Base-by-base conservation (phyloP, 2,329 filamentous ascomycete species). In the Berkeleyomyces rouxiae region DNA sequence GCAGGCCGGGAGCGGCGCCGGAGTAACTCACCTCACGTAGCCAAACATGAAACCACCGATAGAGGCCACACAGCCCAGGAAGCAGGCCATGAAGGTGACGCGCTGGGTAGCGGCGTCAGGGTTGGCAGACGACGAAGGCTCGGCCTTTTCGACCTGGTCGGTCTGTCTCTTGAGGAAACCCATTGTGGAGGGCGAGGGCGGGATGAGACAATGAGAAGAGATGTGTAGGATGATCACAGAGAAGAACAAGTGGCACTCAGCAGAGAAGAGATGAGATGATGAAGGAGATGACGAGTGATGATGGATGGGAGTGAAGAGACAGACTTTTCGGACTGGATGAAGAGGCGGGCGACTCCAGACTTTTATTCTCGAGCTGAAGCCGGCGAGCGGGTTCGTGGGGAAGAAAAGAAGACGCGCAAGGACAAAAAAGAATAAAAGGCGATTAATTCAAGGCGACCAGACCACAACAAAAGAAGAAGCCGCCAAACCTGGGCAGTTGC, bases 11-110 rank as follows among this genome's bases (percentile, higher is more conserved):
- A 33, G 31, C 3, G 23, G 16, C 31, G 42, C n/a, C n/a, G 40
- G 39, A 49, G 44, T 9, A 37, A 67, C 73, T 46, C 73, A 80
- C 79, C 78, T 76, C 69, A 78, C 72, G 72, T 82, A 81, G 5
- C 80, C 80, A 65, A 82, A 82, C 69, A 82, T 79, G 72, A 82
- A 77, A 61, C 81, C 76, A 67, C 80, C 79, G 62, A 81, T 76
- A 65, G 77, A 80, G 64, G 79, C 78, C 44, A 81, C 74, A 3
- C 73, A 67, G 40, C 79, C 80, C 40, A 82, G 72, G 63, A 78
- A 72, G 67, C 74, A 70, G n/a, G 78, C 77, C 7, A 75, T 64
- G 43, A 73, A 64, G 43, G 76, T 78, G 44, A 75, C 62, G 36
- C 67, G 70, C 57, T 74, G 67, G 58, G 69, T 63, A 47, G 65